phyloP scores from a whole-genome alignment of 1,139 yeast species.

The Zygotorulaspora mrakii region DNA sequence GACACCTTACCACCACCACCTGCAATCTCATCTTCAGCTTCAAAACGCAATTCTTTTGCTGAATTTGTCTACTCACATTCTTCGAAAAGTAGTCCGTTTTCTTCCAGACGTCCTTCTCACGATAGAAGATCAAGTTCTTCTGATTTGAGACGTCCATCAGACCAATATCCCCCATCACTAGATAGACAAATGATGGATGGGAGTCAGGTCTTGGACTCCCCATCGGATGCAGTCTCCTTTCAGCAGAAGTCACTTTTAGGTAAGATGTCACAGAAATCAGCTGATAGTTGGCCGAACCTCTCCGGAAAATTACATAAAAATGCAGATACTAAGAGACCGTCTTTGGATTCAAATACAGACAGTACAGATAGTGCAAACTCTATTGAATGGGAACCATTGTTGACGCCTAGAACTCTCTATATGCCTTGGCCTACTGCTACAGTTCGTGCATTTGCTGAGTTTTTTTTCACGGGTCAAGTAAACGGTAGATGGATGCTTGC shows the following conservation, averaged over 20 bases:
- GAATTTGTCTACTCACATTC: conserved; percentile 18
- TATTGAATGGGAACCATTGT: conserved; percentile 48
- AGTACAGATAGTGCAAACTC: conserved; percentile 22
- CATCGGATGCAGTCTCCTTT: conserved; percentile 7
- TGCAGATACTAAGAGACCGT: conserved; percentile 21
- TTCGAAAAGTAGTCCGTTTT: conserved; percentile 28
- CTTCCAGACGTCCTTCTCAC: conserved; percentile 30
- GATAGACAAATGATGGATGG: conserved; percentile 25
- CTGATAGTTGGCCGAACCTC: conserved; percentile 11
- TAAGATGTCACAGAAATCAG: conserved; percentile 5
- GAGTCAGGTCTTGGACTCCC: conserved; percentile 8
- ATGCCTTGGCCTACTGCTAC: conserved; percentile 62
- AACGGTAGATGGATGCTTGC: conserved; percentile 66
- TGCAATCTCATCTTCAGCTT: conserved; percentile 4
- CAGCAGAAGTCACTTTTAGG: conserved; percentile 12
- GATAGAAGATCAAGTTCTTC: conserved; percentile 17
- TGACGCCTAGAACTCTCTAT: conserved; percentile 63
- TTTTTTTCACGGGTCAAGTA: conserved; percentile 72
- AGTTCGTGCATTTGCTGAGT: conserved; percentile 64
- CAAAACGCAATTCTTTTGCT: conserved; percentile 17
- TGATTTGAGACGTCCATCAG: conserved; percentile 15
- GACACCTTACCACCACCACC: conserved; percentile 25
- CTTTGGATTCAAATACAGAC: conserved; percentile 27
- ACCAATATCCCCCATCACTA: conserved; percentile 16
- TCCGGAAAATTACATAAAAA: conserved; percentile 5